Conservation (phyloP, 164 flowering plant genomes). For the Cinnamomum micranthum region DNA sequence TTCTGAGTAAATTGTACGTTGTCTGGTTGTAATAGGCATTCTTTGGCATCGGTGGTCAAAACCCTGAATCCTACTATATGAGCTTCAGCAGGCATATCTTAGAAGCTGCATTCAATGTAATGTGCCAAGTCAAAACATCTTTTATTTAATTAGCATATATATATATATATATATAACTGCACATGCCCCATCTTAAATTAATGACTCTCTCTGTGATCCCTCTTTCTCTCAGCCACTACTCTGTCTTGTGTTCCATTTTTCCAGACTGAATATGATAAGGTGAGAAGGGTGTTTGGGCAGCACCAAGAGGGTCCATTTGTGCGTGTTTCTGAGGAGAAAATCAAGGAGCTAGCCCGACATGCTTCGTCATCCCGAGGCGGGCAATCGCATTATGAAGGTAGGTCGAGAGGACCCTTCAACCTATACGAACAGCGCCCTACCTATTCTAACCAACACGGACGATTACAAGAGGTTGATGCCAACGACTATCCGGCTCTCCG, state of each 20-base stretch:
- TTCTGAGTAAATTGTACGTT: not conserved
- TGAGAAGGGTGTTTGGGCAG: constrained; percentile 28
- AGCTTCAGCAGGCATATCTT: constrained; percentile 56
- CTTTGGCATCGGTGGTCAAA: constrained; percentile 43
- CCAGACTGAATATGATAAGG: constrained; percentile 31
- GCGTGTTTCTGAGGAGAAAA: constrained; percentile 41
- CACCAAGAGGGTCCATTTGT: constrained; percentile 27
- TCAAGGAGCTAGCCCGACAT: constrained; percentile 23
- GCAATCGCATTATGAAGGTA: constrained; percentile 26
- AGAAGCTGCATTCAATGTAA: constrained; percentile 64
- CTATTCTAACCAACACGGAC: constrained; percentile 33
- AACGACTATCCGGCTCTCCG: constrained; percentile 26
- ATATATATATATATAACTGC: too few species aligned
- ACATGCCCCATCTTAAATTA: too few species aligned
- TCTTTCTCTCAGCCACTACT: not conserved
- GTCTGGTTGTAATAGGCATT: constrained; percentile 31
- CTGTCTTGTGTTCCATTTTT: not conserved
- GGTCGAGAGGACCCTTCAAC: constrained; percentile 25
- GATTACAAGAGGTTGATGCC: constrained; percentile 23
- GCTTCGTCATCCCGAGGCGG: constrained; percentile 20
- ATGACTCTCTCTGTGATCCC: not conserved
- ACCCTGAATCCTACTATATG: constrained; percentile 47
- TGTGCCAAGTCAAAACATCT: not conserved
- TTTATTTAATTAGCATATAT: too few species aligned
- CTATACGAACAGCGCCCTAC: constrained; percentile 26